phyloP scores from a whole-genome alignment of 805 yeast species.

The Saturnispora zaruensis region DNA sequence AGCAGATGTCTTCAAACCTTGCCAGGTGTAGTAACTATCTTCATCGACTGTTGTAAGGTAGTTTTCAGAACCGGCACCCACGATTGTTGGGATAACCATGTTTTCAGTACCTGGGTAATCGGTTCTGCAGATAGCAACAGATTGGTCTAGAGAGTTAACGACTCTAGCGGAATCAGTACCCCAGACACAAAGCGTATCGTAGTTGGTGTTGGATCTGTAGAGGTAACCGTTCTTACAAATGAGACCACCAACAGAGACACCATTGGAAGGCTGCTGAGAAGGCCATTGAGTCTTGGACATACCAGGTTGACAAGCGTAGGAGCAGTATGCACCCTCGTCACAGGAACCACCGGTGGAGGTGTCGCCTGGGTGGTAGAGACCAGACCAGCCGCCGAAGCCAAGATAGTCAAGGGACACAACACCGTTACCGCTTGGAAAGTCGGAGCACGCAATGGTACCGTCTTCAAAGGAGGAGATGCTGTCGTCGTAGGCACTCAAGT shows the following conservation, averaged over 20 bases:
- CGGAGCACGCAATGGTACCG: slow-evolving; percentile 57
- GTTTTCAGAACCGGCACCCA: slow-evolving; percentile 54
- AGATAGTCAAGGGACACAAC: slow-evolving; percentile 65
- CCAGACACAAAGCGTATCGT: slow-evolving; percentile 77
- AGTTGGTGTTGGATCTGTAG: slow-evolving; percentile 65
- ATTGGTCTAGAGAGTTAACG: slow-evolving; percentile 50
- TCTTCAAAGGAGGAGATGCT: slow-evolving; percentile 45
- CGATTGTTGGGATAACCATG: slow-evolving; percentile 91
- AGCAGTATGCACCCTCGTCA: slow-evolving; percentile 87
- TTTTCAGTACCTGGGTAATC: slow-evolving; percentile 99
- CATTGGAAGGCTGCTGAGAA: slow-evolving; percentile 70
- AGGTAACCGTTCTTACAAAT: slow-evolving; percentile 76
- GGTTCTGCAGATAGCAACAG: slow-evolving; percentile 91
- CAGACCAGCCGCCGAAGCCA: slow-evolving; percentile 60
- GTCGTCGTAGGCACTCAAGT: slow-evolving; percentile 12
- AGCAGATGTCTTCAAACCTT: slow-evolving; percentile 75
- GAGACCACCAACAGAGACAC: slow-evolving; percentile 92
- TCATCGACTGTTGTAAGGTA: slow-evolving; percentile 76
- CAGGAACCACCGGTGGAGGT: slow-evolving; percentile 52
- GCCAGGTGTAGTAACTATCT: slow-evolving; percentile 72
- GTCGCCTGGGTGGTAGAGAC: slow-evolving; percentile 41
- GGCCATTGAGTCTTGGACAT: slow-evolving; percentile 99
- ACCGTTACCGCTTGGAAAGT: slow-evolving; percentile 78
- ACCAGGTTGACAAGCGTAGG: slow-evolving; percentile 97
- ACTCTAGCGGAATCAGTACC: slow-evolving; percentile 66